Percentiles rank a stretch among this genome's conserved stretches.
Conservation (phyloP, 805 yeast genomes). For the Metschnikowia reukaufii region DNA sequence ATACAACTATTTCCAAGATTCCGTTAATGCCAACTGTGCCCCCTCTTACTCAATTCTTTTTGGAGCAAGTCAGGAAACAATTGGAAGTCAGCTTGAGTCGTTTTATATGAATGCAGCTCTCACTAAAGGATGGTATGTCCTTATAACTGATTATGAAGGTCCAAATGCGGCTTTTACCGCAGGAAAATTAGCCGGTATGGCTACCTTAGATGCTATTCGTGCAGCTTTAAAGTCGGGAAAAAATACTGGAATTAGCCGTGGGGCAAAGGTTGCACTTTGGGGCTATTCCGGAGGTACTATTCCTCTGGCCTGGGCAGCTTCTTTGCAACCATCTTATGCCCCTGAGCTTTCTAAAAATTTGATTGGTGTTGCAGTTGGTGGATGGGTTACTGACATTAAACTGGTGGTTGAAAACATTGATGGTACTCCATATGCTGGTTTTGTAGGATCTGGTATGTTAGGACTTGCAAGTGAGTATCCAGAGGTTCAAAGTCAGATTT, state of each 20-base stretch:
- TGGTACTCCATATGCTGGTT: not conserved
- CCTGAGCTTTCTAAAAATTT: not conserved
- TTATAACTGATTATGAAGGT: constrained; percentile 38
- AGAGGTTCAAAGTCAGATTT: not conserved
- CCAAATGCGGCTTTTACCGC: constrained; percentile 31
- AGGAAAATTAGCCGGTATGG: constrained; percentile 32
- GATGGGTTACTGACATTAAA: not conserved
- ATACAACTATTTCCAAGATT: constrained; percentile 24
- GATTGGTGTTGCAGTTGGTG: not conserved
- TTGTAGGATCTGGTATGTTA: not conserved
- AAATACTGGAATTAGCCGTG: not conserved
- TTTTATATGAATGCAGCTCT: constrained; percentile 15
- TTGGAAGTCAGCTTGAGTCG: constrained; percentile 19
- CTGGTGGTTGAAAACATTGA: not conserved
- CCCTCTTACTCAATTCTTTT: constrained; percentile 21
- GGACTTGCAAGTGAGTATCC: not conserved
- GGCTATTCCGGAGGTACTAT: not conserved
- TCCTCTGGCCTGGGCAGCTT: not conserved
- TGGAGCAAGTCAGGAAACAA: constrained; percentile 16
- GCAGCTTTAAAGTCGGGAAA: constrained; percentile 24
- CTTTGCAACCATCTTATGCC: not conserved
- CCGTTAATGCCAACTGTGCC: constrained; percentile 21
- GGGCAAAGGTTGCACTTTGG: not conserved
- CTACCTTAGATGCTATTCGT: constrained; percentile 30
- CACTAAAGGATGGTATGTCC: constrained; percentile 33